These are phyloP conservation scores for Nepenthes gracilis DNA, from an alignment of 148 eudicot genomes.

Conservation along the genomic window DNA sequence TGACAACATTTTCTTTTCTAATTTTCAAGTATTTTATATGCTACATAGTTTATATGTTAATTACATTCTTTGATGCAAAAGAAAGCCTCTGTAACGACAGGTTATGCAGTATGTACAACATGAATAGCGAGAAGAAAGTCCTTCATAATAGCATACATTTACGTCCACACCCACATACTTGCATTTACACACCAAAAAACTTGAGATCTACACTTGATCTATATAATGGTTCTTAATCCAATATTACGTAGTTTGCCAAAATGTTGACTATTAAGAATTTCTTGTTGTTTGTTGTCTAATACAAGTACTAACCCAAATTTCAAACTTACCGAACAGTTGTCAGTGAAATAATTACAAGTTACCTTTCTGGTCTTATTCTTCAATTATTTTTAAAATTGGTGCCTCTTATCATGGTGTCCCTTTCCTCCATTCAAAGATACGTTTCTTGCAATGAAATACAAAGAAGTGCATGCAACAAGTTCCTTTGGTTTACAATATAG, in stretches of 20 bases:
- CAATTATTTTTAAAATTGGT: constrained; percentile 40
- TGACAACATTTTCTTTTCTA: no score
- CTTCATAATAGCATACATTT: no score
- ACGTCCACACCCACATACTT: no score
- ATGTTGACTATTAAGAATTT: background rate
- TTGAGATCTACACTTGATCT: background rate
- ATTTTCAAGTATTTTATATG: no score
- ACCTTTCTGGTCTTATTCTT: constrained; percentile 73
- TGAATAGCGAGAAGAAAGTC: no score
- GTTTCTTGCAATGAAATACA: constrained; percentile 55
- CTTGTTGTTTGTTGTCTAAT: background rate
- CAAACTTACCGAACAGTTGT: constrained; percentile 38
- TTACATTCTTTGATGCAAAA: no score
- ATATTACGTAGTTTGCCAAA: background rate
- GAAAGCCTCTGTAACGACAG: no score
- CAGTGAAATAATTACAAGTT: constrained; percentile 57
- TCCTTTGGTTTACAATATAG: constrained; percentile 66
- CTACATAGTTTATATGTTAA: no score
- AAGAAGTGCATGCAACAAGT: constrained; percentile 63
- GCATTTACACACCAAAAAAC: background rate
- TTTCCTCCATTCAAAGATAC: constrained; percentile 66
- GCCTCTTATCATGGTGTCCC: constrained; percentile 66
- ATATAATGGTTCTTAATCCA: background rate
- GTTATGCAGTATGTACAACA: no score
- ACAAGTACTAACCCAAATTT: background rate